Evolutionary conservation across 2,329 filamentous ascomycete species (phyloP), one percentile per base, ranked within the genome.

Genomic region (Curvularia sp.): DNA sequence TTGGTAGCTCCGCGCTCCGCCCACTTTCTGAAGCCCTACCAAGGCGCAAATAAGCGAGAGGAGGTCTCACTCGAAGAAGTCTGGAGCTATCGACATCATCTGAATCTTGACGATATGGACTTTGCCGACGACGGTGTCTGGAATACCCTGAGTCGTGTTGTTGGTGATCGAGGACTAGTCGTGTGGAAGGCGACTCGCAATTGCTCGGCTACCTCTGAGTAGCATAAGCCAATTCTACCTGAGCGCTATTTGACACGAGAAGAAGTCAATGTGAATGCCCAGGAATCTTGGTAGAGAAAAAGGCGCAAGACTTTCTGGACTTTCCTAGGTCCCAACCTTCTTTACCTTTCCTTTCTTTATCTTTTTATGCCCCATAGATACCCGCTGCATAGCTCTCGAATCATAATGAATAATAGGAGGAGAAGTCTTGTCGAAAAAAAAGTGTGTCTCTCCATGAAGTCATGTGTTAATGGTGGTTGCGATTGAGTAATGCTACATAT

Each of bases 31-130:
- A 88, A 91, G 63, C 81, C 83, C 0, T 90, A 75, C 56, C 33
- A 68, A 31, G 61, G 70, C 15, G 44, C 53, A 1, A 49, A 48
- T 5, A 47, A 54, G 8, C 53, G 46, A 22, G 55, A 68, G 24
- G 85, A 86, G 1, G 68, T 92, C 51, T 78, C 83, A 31, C 89
- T 93, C 67, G 82, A 88, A 58, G 85, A 91, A 73, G 85, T 91
- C 3, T 93, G 89, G 89, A 83, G 84, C 58, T 83, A 91, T 68
- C 79, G 77, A 47, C 81, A 83, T 55, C 91, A 94, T 75, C 76
- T 94, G 33, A 93, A 92, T 68, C 79, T 94, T 42, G 91, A 94
- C 75, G 91, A 94, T 76, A 80, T 94, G 72, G 90, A 93, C 71
- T 92, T 91, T 80, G 89, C 81, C 2, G 88, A 90, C 60, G 90